Conservation (phyloP, 345 rosid genomes). For the Arabidopsis suecica region DNA sequence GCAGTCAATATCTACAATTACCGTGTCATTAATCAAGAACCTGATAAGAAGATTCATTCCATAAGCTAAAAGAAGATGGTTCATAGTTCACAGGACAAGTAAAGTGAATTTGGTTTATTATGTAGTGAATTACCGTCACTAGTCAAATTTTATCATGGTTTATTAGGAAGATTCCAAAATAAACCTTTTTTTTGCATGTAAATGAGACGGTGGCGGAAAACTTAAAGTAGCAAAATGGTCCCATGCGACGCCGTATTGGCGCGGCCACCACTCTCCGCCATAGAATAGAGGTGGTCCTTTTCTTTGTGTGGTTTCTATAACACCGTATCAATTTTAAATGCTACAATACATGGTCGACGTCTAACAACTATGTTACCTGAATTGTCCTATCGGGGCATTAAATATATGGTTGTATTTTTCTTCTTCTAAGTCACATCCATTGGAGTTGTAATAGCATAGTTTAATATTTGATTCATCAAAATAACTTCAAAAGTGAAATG, state of each 20-base stretch:
- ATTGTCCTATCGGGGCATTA: slow-evolving; percentile 26
- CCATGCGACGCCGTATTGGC: slow-evolving; percentile 38
- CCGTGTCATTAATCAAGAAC: neutral
- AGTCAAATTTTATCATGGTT: neutral
- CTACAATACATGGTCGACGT: slow-evolving; percentile 32
- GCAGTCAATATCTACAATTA: neutral
- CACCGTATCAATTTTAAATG: slow-evolving; percentile 16
- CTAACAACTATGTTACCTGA: slow-evolving; percentile 42
- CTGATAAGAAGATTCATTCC: slow-evolving; percentile 9
- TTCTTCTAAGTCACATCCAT: neutral
- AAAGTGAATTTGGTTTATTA: neutral
- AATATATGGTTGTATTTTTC: slow-evolving; percentile 9
- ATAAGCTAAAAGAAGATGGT: too few species aligned
- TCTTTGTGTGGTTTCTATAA: slow-evolving; percentile 30
- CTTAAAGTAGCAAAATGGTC: slow-evolving; percentile 40
- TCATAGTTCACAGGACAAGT: neutral
- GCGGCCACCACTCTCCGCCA: slow-evolving; percentile 33
- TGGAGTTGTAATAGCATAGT: neutral
- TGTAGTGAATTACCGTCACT: too few species aligned
- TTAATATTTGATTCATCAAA: slow-evolving; percentile 1
- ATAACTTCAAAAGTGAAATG: neutral
- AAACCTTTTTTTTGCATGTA: slow-evolving; percentile 17
- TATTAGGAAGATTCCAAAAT: slow-evolving; percentile 23
- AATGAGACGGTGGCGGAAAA: slow-evolving; percentile 35
- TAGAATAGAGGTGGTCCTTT: slow-evolving; percentile 35